Evolutionary conservation across 768 basidiomycete species (phyloP), one percentile per base, ranked within the genome.

Genomic region (Mycena latifolia): DNA sequence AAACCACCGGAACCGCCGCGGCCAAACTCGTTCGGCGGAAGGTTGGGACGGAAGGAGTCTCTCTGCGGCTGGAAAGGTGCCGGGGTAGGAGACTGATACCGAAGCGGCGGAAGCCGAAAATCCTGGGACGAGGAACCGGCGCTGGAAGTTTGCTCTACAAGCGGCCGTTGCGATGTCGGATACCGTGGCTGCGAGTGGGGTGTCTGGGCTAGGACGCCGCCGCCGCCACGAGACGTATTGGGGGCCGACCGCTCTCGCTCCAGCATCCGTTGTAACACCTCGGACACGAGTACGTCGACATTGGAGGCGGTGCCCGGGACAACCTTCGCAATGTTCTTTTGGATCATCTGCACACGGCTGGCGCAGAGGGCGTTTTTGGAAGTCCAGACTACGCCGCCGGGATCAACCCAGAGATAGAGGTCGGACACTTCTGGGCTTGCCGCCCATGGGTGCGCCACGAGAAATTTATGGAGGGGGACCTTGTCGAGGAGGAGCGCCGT

Each of bases 321-420:
- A 5, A 5, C 18, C 2, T 6, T 20, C 20, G 41, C 41, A n/a
- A 43, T 43, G n/a, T 43, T 43, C 4, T 20, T 3, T n/a, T n/a
- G 41, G n/a, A 43, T 10, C 41, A 47, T 24, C 35, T 59, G 25
- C 9, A 33, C 43, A 7, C 66, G 60, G 20, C 66, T 68, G 29
- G 55, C 57, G 28, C 66, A 63, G 12, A 68, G 25, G 0, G 24
- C 46, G 27, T 59, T 57, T 57, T 57, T 60, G 29, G 66, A 54
- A 1, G 62, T 59, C 66, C 66, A 68, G 1, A 46, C 60, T 1
- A 68, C 41, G 6, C 66, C 61, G 18, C 51, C 62, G 2, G 66
- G 66, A 22, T 68, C 66, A 7, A 55, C 62, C 66, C 66, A 68
- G 25, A 68, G 29, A 35, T 47, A 68, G 27, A 68, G 31, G 39